Evolutionary conservation across 805 yeast genomes (phyloP).

Genomic region (Candida morakotiae): DNA sequence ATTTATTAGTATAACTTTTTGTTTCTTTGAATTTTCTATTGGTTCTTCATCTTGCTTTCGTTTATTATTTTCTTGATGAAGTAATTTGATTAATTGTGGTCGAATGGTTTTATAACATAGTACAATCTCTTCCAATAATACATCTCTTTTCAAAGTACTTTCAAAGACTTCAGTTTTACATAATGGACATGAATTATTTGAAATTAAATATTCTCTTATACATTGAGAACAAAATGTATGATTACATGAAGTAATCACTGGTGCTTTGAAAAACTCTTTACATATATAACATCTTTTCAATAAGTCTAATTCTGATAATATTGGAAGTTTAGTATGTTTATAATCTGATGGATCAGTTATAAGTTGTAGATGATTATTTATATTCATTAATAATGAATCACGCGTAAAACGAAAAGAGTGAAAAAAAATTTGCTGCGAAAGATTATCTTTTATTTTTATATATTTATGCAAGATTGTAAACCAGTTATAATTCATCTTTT

Average conservation of each 20-base stretch:
- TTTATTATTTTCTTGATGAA: constrained; percentile 1
- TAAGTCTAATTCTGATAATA: constrained; percentile 59
- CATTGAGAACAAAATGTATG: constrained; percentile 90
- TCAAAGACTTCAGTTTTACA: constrained; percentile 71
- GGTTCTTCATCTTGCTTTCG: constrained; percentile 8
- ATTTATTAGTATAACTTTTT: too few relatives aligned
- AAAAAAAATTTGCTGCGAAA: not conserved
- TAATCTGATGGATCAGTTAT: constrained; percentile 75
- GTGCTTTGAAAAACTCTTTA: constrained; percentile 74
- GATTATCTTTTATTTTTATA: too few relatives aligned
- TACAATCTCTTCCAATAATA: constrained; percentile 68
- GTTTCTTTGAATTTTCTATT: constrained; percentile 2
- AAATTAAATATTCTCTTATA: constrained; percentile 65
- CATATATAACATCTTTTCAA: constrained; percentile 82
- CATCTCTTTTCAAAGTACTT: constrained; percentile 62
- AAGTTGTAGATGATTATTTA: constrained; percentile 12
- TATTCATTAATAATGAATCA: not conserved
- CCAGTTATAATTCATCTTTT: constrained; percentile 12
- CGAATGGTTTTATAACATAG: constrained; percentile 40
- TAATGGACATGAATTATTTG: constrained; percentile 66
- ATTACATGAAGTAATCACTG: constrained; percentile 79
- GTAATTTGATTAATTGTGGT: constrained; percentile 10
- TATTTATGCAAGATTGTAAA: not conserved
- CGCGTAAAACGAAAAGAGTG: constrained; percentile 1
- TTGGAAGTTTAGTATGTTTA: constrained; percentile 50